A percentile compares a stretch with the other conserved stretches of the same genome.
phyloP scores from a whole-genome alignment of 495 filamentous ascomycete genomes.

The Hypoxylon cercidicola region DNA sequence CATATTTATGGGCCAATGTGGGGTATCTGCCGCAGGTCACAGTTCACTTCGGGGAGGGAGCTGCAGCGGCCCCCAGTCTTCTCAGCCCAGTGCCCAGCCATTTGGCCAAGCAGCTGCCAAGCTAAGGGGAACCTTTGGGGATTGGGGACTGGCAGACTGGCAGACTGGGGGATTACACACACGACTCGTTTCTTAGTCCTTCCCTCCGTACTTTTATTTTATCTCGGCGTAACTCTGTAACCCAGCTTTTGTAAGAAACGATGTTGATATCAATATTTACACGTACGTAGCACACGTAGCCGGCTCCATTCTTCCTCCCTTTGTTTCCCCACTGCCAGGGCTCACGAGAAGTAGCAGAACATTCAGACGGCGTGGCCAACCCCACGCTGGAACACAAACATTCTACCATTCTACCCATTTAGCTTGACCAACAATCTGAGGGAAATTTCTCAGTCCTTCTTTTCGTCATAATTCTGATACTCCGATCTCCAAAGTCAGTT shows the following conservation, averaged over 20 bases:
- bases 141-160: too few relatives aligned
- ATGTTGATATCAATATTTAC: constrained; percentile 38
- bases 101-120: too few relatives aligned
- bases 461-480: not conserved
- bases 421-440: constrained; percentile 20
- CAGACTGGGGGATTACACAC: too few relatives aligned
- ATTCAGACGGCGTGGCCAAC: constrained; percentile 23
- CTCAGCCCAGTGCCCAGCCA: constrained; percentile 23
- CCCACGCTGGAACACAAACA: constrained; percentile 27
- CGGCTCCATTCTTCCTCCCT: constrained; percentile 34
- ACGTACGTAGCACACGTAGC: too few relatives aligned
- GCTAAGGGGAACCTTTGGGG: constrained; percentile 20
- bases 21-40: constrained; percentile 26
- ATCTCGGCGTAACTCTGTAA: constrained; percentile 34
- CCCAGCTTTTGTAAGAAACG: constrained; percentile 7
- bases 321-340: constrained; percentile 29
- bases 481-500: constrained; percentile 13
- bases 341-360: constrained; percentile 4
- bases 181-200: too few relatives aligned
- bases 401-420: constrained; percentile 1
- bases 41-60: constrained; percentile 30
- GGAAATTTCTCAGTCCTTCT: constrained; percentile 22
- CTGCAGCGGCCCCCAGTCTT: constrained; percentile 14
- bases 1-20: constrained; percentile 31
- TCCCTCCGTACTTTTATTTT: constrained; percentile 24